Conservation (phyloP, 2,329 filamentous ascomycete species). For the Tolypocladium sp. region DNA sequence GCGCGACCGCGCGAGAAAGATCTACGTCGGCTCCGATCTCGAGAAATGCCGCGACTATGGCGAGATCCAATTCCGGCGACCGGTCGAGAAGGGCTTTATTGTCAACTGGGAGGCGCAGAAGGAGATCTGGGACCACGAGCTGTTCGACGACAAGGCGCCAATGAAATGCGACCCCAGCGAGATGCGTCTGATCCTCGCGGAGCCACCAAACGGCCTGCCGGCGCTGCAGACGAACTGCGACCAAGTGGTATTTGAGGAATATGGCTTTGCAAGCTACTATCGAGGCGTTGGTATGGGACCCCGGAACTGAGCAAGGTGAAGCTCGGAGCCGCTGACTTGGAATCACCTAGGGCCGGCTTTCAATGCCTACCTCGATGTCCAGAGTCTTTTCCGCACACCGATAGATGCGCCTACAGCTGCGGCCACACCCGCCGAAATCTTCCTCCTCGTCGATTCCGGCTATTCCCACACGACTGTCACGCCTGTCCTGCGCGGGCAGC, state of each 20-base stretch:
- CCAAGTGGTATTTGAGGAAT: conserved; percentile 96
- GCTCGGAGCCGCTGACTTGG: conserved; percentile 2
- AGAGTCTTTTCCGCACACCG: conserved; percentile 56
- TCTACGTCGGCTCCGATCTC: conserved; percentile 73
- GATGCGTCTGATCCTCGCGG: conserved; percentile 76
- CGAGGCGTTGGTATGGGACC: conserved; percentile 54
- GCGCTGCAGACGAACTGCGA: conserved; percentile 83
- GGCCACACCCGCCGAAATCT: conserved; percentile 58
- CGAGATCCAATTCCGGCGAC: conserved; percentile 76
- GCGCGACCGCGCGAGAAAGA: conserved; percentile 67
- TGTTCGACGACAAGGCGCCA: conserved; percentile 62
- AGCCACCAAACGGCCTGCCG: conserved; percentile 75
- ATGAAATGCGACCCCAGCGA: conserved; percentile 66
- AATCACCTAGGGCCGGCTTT: conserved; percentile 52
- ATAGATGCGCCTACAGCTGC: conserved; percentile 30
- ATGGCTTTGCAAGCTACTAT: conserved; percentile 81
- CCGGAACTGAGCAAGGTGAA: not conserved
- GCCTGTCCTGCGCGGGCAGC: conserved; percentile 70
- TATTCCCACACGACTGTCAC: conserved; percentile 91
- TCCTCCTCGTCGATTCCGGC: conserved; percentile 84
- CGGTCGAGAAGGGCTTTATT: conserved; percentile 88
- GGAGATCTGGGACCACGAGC: conserved; percentile 88
- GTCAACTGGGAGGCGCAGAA: conserved; percentile 96
- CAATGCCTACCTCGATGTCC: conserved; percentile 75
- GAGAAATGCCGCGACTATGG: conserved; percentile 78